A percentile compares a stretch with the other conserved stretches of the same genome.
These are phyloP conservation scores for Vitis hybrid DNA, from an alignment of 177 flowering plant species.

Conservation along the genomic window DNA sequence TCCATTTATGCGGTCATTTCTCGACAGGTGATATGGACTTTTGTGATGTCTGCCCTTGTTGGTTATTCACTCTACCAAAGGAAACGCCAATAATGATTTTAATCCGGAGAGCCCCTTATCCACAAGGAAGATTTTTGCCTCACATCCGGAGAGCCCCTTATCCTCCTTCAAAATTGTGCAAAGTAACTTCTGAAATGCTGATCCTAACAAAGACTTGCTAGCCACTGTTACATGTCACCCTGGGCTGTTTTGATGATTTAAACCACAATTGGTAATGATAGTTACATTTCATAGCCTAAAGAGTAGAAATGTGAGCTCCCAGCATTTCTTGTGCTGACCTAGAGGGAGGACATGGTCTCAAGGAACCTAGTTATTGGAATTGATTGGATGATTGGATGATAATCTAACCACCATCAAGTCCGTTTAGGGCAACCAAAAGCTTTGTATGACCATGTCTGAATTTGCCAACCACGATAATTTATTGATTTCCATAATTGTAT, in stretches of 20 bases:
- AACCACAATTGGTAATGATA: neutral
- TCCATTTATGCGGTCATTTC: neutral
- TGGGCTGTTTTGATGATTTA: too few species aligned
- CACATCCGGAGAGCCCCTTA: neutral
- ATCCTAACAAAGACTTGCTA: neutral
- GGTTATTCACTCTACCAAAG: conserved; percentile 95
- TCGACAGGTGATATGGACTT: conserved; percentile 91
- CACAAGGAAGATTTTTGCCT: neutral
- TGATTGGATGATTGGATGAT: too few species aligned
- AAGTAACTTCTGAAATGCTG: neutral
- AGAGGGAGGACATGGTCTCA: too few species aligned
- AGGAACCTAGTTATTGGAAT: too few species aligned
- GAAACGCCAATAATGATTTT: conserved; percentile 43
- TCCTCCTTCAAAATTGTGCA: neutral
- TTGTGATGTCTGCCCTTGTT: conserved; percentile 92
- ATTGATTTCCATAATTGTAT: too few species aligned
- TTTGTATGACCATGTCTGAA: too few species aligned
- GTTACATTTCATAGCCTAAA: neutral
- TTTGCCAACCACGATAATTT: too few species aligned
- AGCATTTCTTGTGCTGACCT: too few species aligned
- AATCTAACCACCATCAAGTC: too few species aligned
- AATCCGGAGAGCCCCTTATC: neutral
- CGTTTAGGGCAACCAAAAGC: too few species aligned
- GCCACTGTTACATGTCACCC: neutral
- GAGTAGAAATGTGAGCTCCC: neutral